Percentiles rank a stretch among this genome's conserved stretches.
phyloP scores from a whole-genome alignment of 2,329 filamentous ascomycete genomes.

The Seiridium unicorne region DNA sequence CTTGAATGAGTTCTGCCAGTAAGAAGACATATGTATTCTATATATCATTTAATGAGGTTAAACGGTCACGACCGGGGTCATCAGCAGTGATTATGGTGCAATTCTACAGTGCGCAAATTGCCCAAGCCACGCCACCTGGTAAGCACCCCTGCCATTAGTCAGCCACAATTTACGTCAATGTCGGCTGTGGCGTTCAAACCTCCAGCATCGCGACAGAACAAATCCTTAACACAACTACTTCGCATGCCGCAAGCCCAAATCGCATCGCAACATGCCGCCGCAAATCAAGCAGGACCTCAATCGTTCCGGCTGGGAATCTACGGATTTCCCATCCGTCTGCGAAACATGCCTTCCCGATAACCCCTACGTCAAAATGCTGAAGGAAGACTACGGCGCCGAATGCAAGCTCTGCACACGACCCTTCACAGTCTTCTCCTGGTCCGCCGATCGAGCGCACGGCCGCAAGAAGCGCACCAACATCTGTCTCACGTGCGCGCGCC shows the following conservation, averaged over 20 bases:
- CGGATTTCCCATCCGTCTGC: constrained; percentile 83
- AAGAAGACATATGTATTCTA: too few relatives aligned
- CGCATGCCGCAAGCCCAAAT: background rate
- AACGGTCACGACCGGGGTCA: too few relatives aligned
- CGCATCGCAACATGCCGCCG: constrained; percentile 63
- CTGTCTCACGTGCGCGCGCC: constrained; percentile 90
- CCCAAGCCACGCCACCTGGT: too few relatives aligned
- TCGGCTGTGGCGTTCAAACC: background rate
- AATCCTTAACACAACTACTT: background rate
- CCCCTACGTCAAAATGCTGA: constrained; percentile 98
- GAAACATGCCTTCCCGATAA: constrained; percentile 95
- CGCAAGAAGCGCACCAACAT: constrained; percentile 93
- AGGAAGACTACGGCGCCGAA: constrained; percentile 90
- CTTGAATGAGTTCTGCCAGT: too few relatives aligned
- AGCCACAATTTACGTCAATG: constrained; percentile 1
- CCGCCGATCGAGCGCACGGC: constrained; percentile 80
- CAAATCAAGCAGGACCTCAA: constrained; percentile 97
- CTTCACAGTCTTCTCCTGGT: constrained; percentile 95
- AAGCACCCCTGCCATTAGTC: background rate
- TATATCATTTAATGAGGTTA: too few relatives aligned
- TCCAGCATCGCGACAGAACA: background rate
- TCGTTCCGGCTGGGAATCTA: constrained; percentile 92
- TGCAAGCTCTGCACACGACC: constrained; percentile 89
- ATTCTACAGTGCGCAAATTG: too few relatives aligned
- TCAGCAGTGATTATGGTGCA: too few relatives aligned